These are phyloP conservation scores for Hebeloma cylindrosporum DNA, from an alignment of 768 basidiomycete genomes.

Conservation along the genomic window DNA sequence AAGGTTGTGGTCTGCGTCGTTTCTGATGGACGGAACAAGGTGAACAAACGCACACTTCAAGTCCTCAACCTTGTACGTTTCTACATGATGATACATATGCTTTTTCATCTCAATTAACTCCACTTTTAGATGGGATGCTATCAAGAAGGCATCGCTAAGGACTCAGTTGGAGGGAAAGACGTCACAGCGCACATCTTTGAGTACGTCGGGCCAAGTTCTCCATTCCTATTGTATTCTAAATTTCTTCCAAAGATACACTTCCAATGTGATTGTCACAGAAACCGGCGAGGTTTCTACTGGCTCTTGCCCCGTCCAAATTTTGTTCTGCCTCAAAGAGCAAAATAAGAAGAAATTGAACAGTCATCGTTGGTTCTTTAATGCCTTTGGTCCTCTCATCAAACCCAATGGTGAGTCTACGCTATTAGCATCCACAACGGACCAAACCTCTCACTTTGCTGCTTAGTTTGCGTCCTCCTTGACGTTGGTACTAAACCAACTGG, in stretches of 20 bases:
- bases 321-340: slow-evolving; percentile 93
- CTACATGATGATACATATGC: slow-evolving; percentile 1
- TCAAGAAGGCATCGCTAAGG: slow-evolving; percentile 89
- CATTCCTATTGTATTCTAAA: not conserved
- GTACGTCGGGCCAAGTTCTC: slow-evolving; percentile 39
- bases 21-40: slow-evolving; percentile 81
- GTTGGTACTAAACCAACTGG: slow-evolving; percentile 95
- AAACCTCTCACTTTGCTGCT: not conserved
- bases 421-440: slow-evolving; percentile 3
- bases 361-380: slow-evolving; percentile 98
- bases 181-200: slow-evolving; percentile 95
- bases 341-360: slow-evolving; percentile 98
- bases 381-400: slow-evolving; percentile 83
- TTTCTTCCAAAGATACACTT: slow-evolving; percentile 58
- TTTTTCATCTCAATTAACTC: not conserved
- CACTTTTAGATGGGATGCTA: slow-evolving; percentile 72
- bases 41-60: slow-evolving; percentile 90
- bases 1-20: slow-evolving; percentile 88
- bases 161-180: slow-evolving; percentile 84
- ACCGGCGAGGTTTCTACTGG: slow-evolving; percentile 76
- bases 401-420: slow-evolving; percentile 60
- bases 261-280: slow-evolving; percentile 75
- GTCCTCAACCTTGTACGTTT: slow-evolving; percentile 71
- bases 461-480: slow-evolving; percentile 88
- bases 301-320: slow-evolving; percentile 79